These are phyloP conservation scores for Sclerotinia minor DNA, from an alignment of 2,329 filamentous ascomycete species.

Conservation along the genomic window DNA sequence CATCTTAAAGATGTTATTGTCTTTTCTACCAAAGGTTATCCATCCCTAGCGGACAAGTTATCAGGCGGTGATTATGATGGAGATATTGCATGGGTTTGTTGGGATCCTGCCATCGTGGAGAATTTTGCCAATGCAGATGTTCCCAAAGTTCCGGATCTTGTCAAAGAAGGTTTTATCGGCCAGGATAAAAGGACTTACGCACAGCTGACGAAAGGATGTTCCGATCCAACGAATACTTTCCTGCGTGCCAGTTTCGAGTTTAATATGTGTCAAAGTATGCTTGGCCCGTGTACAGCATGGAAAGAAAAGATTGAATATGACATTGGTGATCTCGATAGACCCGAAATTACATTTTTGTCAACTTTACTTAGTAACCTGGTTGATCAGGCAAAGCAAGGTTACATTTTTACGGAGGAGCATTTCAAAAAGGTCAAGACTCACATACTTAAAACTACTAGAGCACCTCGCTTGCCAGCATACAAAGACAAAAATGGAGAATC, in stretches of 20 bases:
- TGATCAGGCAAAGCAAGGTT: slow-evolving; percentile 58
- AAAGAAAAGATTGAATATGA: slow-evolving; percentile 65
- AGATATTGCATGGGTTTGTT: slow-evolving; percentile 76
- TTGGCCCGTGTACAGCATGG: slow-evolving; percentile 65
- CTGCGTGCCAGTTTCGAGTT: slow-evolving; percentile 58
- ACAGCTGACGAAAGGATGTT: slow-evolving; percentile 27
- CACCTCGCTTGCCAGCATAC: background rate
- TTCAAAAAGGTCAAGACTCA: slow-evolving; percentile 41
- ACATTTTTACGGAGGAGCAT: slow-evolving; percentile 48
- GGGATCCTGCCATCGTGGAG: slow-evolving; percentile 64
- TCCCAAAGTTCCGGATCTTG: slow-evolving; percentile 49
- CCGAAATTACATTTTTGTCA: slow-evolving; percentile 51
- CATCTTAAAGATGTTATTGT: slow-evolving; percentile 76
- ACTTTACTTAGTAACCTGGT: slow-evolving; percentile 55
- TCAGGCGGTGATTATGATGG: slow-evolving; percentile 83
- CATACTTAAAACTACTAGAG: background rate
- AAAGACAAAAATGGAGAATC: background rate
- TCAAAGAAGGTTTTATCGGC: slow-evolving; percentile 50
- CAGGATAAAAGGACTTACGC: slow-evolving; percentile 49
- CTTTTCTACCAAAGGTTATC: slow-evolving; percentile 64
- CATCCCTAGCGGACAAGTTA: slow-evolving; percentile 66
- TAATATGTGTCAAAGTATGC: slow-evolving; percentile 54
- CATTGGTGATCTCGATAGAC: slow-evolving; percentile 50
- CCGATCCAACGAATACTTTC: slow-evolving; percentile 44
- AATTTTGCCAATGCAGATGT: slow-evolving; percentile 65